A percentile compares a stretch with the other conserved stretches of the same genome.
Evolutionary conservation across 805 yeast species (phyloP).

Genomic region (Starmerella potacharoeniae): DNA sequence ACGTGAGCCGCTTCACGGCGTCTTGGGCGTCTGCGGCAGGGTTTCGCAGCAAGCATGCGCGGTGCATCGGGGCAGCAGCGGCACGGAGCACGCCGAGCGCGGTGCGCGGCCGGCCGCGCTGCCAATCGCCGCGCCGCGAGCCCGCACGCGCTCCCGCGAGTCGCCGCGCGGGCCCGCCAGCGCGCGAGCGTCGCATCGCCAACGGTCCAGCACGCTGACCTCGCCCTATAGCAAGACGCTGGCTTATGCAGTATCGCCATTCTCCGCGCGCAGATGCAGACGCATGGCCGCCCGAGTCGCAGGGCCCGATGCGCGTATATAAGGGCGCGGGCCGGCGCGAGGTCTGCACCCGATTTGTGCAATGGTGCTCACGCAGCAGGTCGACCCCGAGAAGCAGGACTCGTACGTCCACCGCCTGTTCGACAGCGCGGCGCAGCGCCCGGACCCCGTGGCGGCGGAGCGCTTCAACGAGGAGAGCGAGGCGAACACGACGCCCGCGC

Average conservation of each 20-base stretch:
- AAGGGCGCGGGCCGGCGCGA: neutral
- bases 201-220: too few relatives aligned
- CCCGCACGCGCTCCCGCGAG: too few relatives aligned
- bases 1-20: too few relatives aligned
- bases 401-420: constrained; percentile 1
- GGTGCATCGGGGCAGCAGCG: too few relatives aligned
- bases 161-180: too few relatives aligned
- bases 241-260: neutral
- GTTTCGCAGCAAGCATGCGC: too few relatives aligned
- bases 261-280: neutral
- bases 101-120: too few relatives aligned
- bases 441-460: neutral
- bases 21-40: too few relatives aligned
- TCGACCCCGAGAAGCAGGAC: constrained; percentile 12
- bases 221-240: neutral
- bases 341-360: neutral
- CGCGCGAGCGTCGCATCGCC: too few relatives aligned
- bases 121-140: too few relatives aligned
- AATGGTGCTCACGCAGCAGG: constrained; percentile 10
- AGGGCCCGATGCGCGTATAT: neutral
- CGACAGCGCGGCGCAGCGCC: neutral
- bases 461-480: constrained; percentile 1
- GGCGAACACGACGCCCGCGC: constrained; percentile 22
- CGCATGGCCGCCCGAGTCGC: neutral
- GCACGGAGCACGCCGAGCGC: too few relatives aligned